Evolutionary conservation across 1,284 basidiomycete species (phyloP), one percentile per base, ranked within the genome.

Genomic region (Omphalotus olearius): DNA sequence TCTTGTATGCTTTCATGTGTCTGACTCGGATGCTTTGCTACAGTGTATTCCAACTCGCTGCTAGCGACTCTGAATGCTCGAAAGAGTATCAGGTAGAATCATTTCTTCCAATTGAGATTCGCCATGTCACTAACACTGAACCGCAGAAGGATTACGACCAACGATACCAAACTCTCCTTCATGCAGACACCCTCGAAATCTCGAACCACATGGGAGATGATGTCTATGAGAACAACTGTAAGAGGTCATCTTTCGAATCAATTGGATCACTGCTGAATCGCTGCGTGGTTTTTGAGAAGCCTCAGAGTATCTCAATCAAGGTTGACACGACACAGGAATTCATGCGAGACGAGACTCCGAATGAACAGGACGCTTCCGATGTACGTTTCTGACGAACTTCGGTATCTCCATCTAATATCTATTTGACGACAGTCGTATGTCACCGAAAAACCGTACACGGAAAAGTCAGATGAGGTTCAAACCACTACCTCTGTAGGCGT

Each of bases 11-110:
- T 23, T 14, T 26, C 43, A 39, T 41, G 14, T 49, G 23, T 18
- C 33, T 52, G 17, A 49, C 11, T 50, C 54, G n/a, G n/a, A 10
- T 57, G 17, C 41, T 13, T 46, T 48, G 26, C n/a, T 25, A 30
- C 50, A 80, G 77, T 80, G 17, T 79, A 81, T 58, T 74, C 73
- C 44, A 80, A 80, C 61, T 79, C 78, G 14, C 64, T 80, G 17
- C 69, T 80, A 36, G 77, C 76, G 1, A 81, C 78, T 4, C 64
- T 82, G 45, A 82, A 82, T 57, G 78, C 77, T 25, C 72, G 79
- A 50, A 56, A 60, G 51, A 54, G 55, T 36, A 57, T 64, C 26
- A 61, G 61, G 36, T 57, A 46, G 17, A 38, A 51, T 26, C 10
- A 17, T 23, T 17, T 47, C 13, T 46, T 47, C 23, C 9, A 20